A percentile compares a stretch with the other conserved stretches of the same genome.
These are phyloP conservation scores for Thelephora ganbajun DNA, from an alignment of 768 basidiomycete species.

Conservation along the genomic window DNA sequence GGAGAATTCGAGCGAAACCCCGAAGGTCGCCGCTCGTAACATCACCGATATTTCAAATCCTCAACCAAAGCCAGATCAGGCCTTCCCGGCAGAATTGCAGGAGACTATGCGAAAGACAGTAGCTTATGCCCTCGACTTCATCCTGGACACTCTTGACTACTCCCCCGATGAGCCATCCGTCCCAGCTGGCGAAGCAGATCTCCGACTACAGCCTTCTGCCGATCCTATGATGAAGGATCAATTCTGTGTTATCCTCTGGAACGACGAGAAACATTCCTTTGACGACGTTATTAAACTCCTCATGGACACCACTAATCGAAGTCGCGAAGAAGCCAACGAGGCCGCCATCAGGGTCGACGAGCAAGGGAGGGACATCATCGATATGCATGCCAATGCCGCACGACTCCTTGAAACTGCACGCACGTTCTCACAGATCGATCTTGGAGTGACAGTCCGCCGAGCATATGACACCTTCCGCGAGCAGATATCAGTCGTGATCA, in stretches of 20 bases:
- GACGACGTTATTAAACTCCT: slow-evolving; percentile 73
- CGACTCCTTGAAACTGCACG: slow-evolving; percentile 67
- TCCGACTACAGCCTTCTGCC: slow-evolving; percentile 59
- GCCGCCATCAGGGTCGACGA: slow-evolving; percentile 57
- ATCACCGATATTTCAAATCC: slow-evolving; percentile 16
- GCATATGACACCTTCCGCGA: slow-evolving; percentile 85
- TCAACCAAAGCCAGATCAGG: slow-evolving; percentile 21
- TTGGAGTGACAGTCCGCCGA: slow-evolving; percentile 80
- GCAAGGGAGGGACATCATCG: slow-evolving; percentile 69
- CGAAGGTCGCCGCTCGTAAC: slow-evolving; percentile 20
- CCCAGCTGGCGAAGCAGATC: slow-evolving; percentile 51
- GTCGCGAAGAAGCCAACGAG: slow-evolving; percentile 41
- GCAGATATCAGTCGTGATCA: slow-evolving; percentile 67
- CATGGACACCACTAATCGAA: slow-evolving; percentile 36
- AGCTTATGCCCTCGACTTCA: slow-evolving; percentile 66
- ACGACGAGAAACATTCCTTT: slow-evolving; percentile 94
- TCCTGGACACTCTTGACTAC: slow-evolving; percentile 70
- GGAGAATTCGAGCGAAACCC: slow-evolving; percentile 21
- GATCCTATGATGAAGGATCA: slow-evolving; percentile 72
- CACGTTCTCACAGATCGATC: slow-evolving; percentile 73
- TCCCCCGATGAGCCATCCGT: slow-evolving; percentile 69
- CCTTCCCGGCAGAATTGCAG: slow-evolving; percentile 49
- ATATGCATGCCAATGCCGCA: slow-evolving; percentile 43
- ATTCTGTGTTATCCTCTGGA: slow-evolving; percentile 82
- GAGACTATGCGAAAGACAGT: slow-evolving; percentile 67